These are phyloP conservation scores for Metarhizium sp. DNA, from an alignment of 2,329 filamentous ascomycete species.

Conservation along the genomic window DNA sequence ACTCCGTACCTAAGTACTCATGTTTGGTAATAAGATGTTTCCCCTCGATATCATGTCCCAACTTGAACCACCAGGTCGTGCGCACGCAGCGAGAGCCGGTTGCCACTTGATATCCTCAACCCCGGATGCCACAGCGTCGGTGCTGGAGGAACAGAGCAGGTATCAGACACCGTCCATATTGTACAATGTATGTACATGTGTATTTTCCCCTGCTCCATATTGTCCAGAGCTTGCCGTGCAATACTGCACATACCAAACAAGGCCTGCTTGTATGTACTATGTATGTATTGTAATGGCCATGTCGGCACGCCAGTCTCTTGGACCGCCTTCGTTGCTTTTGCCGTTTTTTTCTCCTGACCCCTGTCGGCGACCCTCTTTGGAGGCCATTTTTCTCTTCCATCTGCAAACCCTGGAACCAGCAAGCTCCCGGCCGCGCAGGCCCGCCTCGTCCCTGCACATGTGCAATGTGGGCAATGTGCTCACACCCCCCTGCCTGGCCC, in stretches of 20 bases:
- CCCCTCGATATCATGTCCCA: too few relatives aligned
- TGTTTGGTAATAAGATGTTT: too few relatives aligned
- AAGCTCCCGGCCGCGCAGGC: slow-evolving; percentile 19
- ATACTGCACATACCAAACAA: too few relatives aligned
- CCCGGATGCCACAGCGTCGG: not conserved
- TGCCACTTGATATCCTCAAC: too few relatives aligned
- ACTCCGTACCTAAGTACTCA: too few relatives aligned
- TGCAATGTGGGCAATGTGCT: not conserved
- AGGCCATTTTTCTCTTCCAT: slow-evolving; percentile 1
- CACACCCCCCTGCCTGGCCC: not conserved
- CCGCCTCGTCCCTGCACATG: slow-evolving; percentile 14
- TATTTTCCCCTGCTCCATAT: too few relatives aligned
- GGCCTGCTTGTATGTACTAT: too few relatives aligned
- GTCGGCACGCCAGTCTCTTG: slow-evolving; percentile 10
- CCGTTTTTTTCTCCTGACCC: slow-evolving; percentile 3
- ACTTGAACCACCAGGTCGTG: too few relatives aligned
- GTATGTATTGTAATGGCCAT: not conserved
- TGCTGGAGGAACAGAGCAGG: not conserved
- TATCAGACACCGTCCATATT: not conserved
- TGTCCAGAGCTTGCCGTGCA: too few relatives aligned
- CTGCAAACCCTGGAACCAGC: slow-evolving; percentile 10
- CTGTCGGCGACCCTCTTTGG: slow-evolving; percentile 7
- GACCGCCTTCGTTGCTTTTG: slow-evolving; percentile 4
- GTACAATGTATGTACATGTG: too few relatives aligned
- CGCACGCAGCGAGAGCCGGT: too few relatives aligned